Evolutionary conservation across 148 eudicot species (phyloP).

Genomic region (Silene uniflora): DNA sequence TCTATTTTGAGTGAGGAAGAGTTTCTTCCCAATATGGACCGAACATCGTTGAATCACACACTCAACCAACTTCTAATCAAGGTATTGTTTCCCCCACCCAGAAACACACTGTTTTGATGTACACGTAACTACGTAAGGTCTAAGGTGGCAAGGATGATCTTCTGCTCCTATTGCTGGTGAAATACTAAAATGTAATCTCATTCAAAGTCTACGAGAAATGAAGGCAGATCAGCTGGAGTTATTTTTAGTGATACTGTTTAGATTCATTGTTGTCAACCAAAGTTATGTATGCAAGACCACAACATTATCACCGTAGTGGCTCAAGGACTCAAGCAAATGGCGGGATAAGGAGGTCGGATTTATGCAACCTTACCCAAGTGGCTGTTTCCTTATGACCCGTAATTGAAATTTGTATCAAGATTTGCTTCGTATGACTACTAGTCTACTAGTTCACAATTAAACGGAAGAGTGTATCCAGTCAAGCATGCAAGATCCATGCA

Average conservation of each 20-base stretch:
- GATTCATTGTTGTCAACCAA: neutral
- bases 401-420: too few species aligned
- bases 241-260: neutral
- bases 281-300: neutral
- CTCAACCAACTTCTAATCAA: slow-evolving; percentile 77
- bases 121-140: neutral
- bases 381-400: too few species aligned
- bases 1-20: slow-evolving; percentile 87
- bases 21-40: slow-evolving; percentile 72
- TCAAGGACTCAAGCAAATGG: too few species aligned
- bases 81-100: slow-evolving; percentile 40
- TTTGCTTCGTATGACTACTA: too few species aligned
- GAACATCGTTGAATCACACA: slow-evolving; percentile 42
- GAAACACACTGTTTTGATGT: neutral
- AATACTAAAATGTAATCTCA: neutral
- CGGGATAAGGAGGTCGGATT: too few species aligned
- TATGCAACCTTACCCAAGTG: too few species aligned
- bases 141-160: neutral
- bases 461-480: neutral
- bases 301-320: too few species aligned
- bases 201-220: neutral
- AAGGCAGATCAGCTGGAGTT: neutral
- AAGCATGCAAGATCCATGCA: neutral
- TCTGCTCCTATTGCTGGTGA: slow-evolving; percentile 4
- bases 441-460: neutral